Base-by-base conservation (phyloP, 2,329 filamentous ascomycete genomes). In the Zymoseptoria crescenta region DNA sequence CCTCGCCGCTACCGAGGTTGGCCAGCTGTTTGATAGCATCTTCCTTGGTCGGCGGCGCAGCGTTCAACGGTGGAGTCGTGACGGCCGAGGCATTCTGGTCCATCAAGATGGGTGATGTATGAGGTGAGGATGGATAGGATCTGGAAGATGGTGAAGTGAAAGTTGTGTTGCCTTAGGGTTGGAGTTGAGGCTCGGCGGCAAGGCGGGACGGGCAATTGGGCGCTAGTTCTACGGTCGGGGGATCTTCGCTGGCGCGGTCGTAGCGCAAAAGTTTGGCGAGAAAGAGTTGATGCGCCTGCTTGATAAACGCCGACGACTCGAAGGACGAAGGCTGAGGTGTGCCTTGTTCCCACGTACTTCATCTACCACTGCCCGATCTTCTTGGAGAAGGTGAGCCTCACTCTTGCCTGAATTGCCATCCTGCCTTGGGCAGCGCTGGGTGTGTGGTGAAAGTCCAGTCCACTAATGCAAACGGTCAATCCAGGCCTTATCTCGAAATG, bases 1-100 rank as follows among this genome's bases (percentile, higher is more conserved):
- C 72, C 59, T 75, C 67, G 53, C 67, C 74, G 57, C 67, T 67
- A 29, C 59, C 66, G 50, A 65, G 59, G 52, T 70, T 70, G 54
- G 69, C 68, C 41, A 74, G 61, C 50, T 76, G 72, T 64, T 73
- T 74, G 57, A 76, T 65, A 57, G 75, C 67, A 66, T 74, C 66
- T 56, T 71, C 56, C 45, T 63, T 70, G 3, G 29, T 49, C n/a
- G 9, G 54, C 16, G 57, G 28, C 19, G 27, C 24, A 21, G 53
- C 13, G 13, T 52, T 67, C 56, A 65, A 50, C 24, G 63, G 61
- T 61, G 61, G 50, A 29, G 69, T 67, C 60, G 70, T 27, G 48
- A 59, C 29, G 50, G 50, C 28, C 20, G 63, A 13, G 52, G 60
- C 72, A 73, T 76, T 72, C 51, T 67, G 64, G 63, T 71, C 70